These are phyloP conservation scores for Colletotrichum eleusines DNA, from an alignment of 2,329 filamentous ascomycete species.

Conservation along the genomic window DNA sequence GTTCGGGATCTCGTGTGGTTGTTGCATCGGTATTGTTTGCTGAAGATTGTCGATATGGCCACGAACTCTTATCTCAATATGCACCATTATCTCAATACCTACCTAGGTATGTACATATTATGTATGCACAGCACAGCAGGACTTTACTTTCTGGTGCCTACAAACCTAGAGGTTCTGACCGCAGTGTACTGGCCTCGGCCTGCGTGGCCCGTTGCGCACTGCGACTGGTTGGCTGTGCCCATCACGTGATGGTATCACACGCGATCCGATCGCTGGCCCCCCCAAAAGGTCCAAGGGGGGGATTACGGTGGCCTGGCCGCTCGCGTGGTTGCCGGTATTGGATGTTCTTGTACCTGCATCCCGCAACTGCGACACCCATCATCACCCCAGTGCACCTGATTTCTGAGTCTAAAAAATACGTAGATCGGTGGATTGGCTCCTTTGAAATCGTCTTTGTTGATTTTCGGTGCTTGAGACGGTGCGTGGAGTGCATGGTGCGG, in stretches of 20 bases:
- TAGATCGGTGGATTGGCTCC: background rate
- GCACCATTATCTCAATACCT: background rate
- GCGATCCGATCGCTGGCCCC: slow-evolving; percentile 40
- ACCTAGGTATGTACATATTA: background rate
- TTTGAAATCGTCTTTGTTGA: background rate
- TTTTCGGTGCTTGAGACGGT: slow-evolving; percentile 23
- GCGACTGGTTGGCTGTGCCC: slow-evolving; percentile 4
- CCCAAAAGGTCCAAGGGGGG: slow-evolving; percentile 28
- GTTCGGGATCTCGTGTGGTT: background rate
- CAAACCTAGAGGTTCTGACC: background rate
- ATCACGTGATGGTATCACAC: slow-evolving; percentile 31
- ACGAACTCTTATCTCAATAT: background rate
- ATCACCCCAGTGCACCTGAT: slow-evolving; percentile 31
- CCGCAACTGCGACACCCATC: slow-evolving; percentile 21
- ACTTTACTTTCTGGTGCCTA: background rate
- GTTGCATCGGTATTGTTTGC: background rate
- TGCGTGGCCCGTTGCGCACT: slow-evolving; percentile 25
- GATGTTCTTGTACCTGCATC: slow-evolving; percentile 41
- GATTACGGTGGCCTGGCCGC: slow-evolving; percentile 37
- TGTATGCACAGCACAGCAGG: slow-evolving; percentile 10
- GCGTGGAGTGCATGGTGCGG: slow-evolving; percentile 3
- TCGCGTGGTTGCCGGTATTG: slow-evolving; percentile 38
- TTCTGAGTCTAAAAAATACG: slow-evolving; percentile 37
- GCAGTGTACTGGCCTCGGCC: slow-evolving; percentile 2
- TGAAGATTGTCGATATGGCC: background rate